These are phyloP conservation scores for Colletotrichum sp. DNA, from an alignment of 2,329 filamentous ascomycete genomes.

Conservation along the genomic window DNA sequence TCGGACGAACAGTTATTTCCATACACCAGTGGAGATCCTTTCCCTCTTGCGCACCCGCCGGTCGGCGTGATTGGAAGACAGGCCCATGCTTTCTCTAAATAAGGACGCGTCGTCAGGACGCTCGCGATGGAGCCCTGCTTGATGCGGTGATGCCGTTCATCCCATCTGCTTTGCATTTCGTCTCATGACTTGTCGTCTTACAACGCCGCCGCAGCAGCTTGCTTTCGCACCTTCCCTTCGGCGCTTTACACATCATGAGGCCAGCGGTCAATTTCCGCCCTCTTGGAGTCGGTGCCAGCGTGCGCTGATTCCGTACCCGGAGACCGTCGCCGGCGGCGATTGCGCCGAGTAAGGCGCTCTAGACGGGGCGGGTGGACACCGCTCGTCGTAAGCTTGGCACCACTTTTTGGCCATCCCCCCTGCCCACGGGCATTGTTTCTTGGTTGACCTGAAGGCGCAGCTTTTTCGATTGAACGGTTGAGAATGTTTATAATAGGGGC, in stretches of 20 bases:
- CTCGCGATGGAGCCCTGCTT: background rate
- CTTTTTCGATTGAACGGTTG: background rate
- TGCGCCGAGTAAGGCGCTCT: background rate
- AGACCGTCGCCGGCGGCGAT: too few relatives aligned
- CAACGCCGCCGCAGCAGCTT: background rate
- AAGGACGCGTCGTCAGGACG: background rate
- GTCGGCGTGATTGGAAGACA: background rate
- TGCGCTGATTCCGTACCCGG: background rate
- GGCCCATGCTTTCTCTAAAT: background rate
- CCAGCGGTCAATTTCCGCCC: background rate
- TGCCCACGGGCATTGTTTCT: background rate
- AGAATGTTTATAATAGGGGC: background rate
- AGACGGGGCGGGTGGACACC: background rate
- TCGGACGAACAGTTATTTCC: background rate
- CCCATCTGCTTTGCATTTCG: background rate
- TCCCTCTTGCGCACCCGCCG: background rate
- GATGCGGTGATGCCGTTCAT: background rate
- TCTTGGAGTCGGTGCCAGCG: background rate
- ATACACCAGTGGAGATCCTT: background rate
- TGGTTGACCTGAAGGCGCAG: background rate
- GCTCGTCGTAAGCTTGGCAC: slow-evolving; percentile 1
- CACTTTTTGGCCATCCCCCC: background rate
- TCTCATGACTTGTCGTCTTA: background rate
- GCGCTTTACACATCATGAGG: background rate
- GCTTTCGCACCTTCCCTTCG: background rate